Evolutionary conservation across 768 basidiomycete genomes (phyloP).

Genomic region (Kondoa subrosea): DNA sequence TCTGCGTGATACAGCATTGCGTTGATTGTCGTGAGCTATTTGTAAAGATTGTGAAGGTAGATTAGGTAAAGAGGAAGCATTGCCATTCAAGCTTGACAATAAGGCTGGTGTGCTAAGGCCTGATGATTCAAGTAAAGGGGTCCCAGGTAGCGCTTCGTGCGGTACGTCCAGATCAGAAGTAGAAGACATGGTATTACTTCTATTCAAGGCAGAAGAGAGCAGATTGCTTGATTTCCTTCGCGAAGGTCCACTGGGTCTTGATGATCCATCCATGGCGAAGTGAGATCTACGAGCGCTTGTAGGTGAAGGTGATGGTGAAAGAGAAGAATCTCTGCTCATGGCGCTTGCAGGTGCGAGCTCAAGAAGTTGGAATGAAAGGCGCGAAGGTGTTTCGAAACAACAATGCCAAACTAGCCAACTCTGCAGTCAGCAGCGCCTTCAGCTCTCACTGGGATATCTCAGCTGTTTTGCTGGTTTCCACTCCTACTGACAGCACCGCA

Average conservation of each 20-base stretch:
- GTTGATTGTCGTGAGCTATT: constrained; percentile 12
- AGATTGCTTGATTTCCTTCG: constrained; percentile 16
- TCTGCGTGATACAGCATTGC: constrained; percentile 12
- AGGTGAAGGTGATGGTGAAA: too few species aligned
- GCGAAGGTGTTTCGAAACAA: too few species aligned
- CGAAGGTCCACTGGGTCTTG: not conserved
- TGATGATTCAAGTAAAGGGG: constrained; percentile 31
- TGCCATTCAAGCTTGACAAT: constrained; percentile 12
- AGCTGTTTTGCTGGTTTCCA: too few species aligned
- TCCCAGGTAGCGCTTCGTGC: constrained; percentile 12
- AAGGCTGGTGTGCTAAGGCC: constrained; percentile 28
- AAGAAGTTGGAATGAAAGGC: too few species aligned
- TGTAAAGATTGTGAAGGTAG: constrained; percentile 4
- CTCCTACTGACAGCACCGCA: too few species aligned
- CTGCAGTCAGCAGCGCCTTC: too few species aligned
- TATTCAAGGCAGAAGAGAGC: constrained; percentile 13
- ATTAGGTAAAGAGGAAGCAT: constrained; percentile 8
- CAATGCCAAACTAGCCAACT: too few species aligned
- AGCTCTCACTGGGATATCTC: too few species aligned
- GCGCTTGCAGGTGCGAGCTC: too few species aligned
- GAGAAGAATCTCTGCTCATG: too few species aligned
- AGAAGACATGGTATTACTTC: not conserved
- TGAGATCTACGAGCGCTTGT: too few species aligned
- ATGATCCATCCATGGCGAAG: not conserved
- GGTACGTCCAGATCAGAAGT: constrained; percentile 4